These are phyloP conservation scores for Ogataea methanolica DNA, from an alignment of 805 yeast genomes.

Conservation along the genomic window DNA sequence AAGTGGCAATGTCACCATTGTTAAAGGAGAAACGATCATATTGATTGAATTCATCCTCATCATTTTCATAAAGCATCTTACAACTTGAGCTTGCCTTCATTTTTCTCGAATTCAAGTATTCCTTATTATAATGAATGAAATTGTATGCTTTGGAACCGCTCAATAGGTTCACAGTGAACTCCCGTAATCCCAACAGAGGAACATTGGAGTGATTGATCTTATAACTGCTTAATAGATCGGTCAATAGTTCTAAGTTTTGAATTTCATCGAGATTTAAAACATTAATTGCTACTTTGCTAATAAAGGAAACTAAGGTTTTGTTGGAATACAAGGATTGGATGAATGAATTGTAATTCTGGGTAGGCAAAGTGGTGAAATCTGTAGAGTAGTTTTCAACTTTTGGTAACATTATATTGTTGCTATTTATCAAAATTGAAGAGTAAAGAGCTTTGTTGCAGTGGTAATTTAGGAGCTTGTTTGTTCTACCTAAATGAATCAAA, in stretches of 20 bases:
- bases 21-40: background rate
- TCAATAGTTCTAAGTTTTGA: conserved; percentile 6
- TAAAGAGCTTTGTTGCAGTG: conserved; percentile 10
- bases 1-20: conserved; percentile 1
- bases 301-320: conserved; percentile 4
- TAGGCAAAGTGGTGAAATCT: conserved; percentile 3
- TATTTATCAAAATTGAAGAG: conserved; percentile 10
- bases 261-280: conserved; percentile 8
- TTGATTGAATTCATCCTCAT: conserved; percentile 11
- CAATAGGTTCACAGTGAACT: conserved; percentile 5
- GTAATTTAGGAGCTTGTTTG: conserved; percentile 5
- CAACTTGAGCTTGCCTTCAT: conserved; percentile 2
- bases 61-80: conserved; percentile 15
- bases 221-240: conserved; percentile 11
- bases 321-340: conserved; percentile 1
- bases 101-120: conserved; percentile 4
- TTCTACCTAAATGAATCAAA: conserved; percentile 8
- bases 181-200: conserved; percentile 16
- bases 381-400: too few relatives aligned
- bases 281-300: conserved; percentile 8
- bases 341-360: conserved; percentile 3
- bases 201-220: conserved; percentile 6
- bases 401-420: conserved; percentile 3
- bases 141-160: conserved; percentile 8
- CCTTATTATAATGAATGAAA: conserved; percentile 10